Percentiles rank a stretch among this genome's conserved stretches.
Conservation (phyloP, 2,329 filamentous ascomycete species). For the Tolypocladium tropicale region DNA sequence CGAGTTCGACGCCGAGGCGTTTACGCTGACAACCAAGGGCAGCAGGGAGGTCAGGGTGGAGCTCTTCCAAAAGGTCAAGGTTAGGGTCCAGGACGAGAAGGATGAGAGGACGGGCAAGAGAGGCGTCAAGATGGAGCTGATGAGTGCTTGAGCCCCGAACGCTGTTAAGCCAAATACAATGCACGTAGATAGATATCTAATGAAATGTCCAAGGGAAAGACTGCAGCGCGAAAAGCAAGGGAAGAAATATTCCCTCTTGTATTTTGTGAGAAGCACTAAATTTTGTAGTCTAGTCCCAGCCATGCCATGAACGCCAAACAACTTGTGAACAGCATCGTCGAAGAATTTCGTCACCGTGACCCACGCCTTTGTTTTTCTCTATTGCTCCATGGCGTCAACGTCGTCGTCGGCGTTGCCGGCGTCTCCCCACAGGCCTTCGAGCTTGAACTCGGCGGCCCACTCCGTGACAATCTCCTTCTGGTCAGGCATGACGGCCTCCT, state of each 20-base stretch:
- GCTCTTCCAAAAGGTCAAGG: constrained; percentile 84
- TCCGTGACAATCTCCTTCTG: constrained; percentile 84
- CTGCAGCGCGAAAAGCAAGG: neutral
- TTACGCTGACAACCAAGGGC: constrained; percentile 55
- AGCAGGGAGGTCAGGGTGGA: constrained; percentile 54
- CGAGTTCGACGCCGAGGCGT: constrained; percentile 77
- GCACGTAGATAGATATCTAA: constrained; percentile 5
- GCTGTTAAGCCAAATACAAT: constrained; percentile 4
- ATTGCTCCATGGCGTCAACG: constrained; percentile 43
- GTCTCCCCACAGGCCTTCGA: constrained; percentile 86
- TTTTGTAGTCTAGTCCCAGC: constrained; percentile 14
- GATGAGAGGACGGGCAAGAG: constrained; percentile 95
- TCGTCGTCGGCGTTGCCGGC: constrained; percentile 22
- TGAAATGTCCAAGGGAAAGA: neutral
- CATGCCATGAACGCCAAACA: constrained; percentile 22
- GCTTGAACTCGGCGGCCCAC: constrained; percentile 90
- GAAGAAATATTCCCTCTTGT: neutral
- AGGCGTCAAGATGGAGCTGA: constrained; percentile 67
- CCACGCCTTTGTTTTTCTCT: too few relatives aligned
- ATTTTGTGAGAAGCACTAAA: neutral
- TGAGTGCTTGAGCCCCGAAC: constrained; percentile 22
- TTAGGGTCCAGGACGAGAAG: constrained; percentile 84
- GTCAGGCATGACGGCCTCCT: constrained; percentile 43
- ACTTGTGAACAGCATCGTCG: constrained; percentile 1
- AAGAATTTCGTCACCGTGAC: constrained; percentile 1